Base-by-base conservation (phyloP, 805 yeast species). In the Ascoidea tarda region DNA sequence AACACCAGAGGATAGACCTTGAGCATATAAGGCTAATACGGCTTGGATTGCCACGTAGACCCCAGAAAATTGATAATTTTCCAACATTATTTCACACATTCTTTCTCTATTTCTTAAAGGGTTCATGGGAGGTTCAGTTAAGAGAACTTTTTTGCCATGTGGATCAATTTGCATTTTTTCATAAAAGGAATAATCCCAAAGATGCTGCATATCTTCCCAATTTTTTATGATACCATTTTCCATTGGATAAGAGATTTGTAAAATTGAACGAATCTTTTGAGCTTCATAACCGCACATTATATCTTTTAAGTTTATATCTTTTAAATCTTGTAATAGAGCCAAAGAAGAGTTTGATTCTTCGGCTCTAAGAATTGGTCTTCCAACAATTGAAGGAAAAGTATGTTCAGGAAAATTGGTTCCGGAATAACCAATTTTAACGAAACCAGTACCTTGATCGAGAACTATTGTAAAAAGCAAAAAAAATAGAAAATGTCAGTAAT, bases 251-350 rank as follows among this genome's bases (percentile, higher is more conserved):
- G 90, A 82, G 53, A 93, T 80, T 69, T 93, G 96, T 55, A 93
- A 75, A 59, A 90, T 79, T 2, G 96, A 83, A 62, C 99, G 80
- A 44, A 87, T 95, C 32, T 85, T 85, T 58, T 87, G 79, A 50
- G 99, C 99, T 64, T 93, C 98, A 59, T 82, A 84, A 58, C 99
- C 99, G 63, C 96, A 90, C 99, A 93, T 93, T 61, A 93, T 87
- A 66, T 93, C 99, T 64, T 85, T 87, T 63, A 93, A 83, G 62
- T 87, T 93, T 46, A 82, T 74, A 56, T 78, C 76, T 10, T 60
- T 52, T 10, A 61, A 52, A 61, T 75, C 75, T 10, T 38, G 8
- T 38, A 38, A 38, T 38, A 38, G 8, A 10, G 44, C 8, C 14
- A 14, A 38, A 6, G 53, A 49, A 44, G 82, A 84, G 47, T 81